A percentile compares a stretch with the other conserved stretches of the same genome.
Conservation (phyloP, 192 early-diverging fungal species). For the Entomortierella lignicola region DNA sequence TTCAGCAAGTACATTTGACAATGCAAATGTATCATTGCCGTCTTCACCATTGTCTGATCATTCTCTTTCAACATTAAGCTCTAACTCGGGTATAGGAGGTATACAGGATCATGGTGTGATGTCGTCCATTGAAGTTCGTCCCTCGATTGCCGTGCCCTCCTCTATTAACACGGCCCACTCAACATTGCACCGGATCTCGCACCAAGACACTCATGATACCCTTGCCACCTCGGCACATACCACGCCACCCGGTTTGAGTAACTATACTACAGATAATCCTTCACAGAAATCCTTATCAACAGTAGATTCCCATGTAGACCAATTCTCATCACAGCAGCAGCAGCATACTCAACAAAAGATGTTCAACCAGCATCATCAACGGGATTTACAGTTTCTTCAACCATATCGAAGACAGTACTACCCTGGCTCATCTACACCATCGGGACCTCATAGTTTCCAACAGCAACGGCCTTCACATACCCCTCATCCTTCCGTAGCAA, state of each 20-base stretch:
- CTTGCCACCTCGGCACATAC: background rate
- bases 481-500: background rate
- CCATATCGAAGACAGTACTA: background rate
- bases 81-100: background rate
- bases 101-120: background rate
- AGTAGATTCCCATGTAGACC: background rate
- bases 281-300: too few relatives aligned
- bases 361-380: constrained; percentile 5
- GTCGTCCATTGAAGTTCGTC: constrained; percentile 5
- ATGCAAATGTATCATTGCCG: background rate
- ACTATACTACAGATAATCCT: background rate
- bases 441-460: background rate
- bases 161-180: constrained; percentile 22
- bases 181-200: constrained; percentile 3
- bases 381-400: background rate
- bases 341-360: background rate
- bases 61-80: background rate
- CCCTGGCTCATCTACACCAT: background rate
- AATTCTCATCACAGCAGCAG: background rate
- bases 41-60: background rate
- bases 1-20: background rate
- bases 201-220: background rate
- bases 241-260: background rate
- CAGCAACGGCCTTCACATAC: background rate
- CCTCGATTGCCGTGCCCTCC: constrained; percentile 26